phyloP scores from a whole-genome alignment of 1,284 basidiomycete species.

The Cronartium ribicola region DNA sequence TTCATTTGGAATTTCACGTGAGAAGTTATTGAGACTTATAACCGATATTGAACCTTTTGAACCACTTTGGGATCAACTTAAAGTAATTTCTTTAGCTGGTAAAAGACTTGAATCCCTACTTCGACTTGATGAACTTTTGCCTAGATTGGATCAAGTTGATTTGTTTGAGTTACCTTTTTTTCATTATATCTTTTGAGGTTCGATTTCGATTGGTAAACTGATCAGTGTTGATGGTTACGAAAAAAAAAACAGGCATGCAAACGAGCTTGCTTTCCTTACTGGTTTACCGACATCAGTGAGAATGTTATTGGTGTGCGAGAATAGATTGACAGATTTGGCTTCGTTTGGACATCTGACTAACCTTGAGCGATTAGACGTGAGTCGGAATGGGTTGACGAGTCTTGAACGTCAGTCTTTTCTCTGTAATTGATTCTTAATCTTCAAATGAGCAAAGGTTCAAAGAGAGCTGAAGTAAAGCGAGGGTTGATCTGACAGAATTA shows the following conservation, averaged over 20 bases:
- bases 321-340: slow-evolving; percentile 77
- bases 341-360: slow-evolving; percentile 82
- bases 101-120: slow-evolving; percentile 83
- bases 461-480: no score
- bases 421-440: slow-evolving; percentile 22
- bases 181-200: no score
- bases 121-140: slow-evolving; percentile 87
- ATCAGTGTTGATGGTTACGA: neutral
- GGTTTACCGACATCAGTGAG: slow-evolving; percentile 73
- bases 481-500: slow-evolving; percentile 64
- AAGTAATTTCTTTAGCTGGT: slow-evolving; percentile 69
- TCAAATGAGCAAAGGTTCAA: no score
- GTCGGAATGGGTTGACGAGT: slow-evolving; percentile 80
- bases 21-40: slow-evolving; percentile 82
- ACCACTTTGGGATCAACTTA: slow-evolving; percentile 83
- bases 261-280: slow-evolving; percentile 78
- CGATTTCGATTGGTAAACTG: neutral
- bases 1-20: slow-evolving; percentile 86
- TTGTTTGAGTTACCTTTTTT: slow-evolving; percentile 60
- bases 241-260: slow-evolving; percentile 52
- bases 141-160: slow-evolving; percentile 71
- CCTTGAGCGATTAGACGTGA: slow-evolving; percentile 84
- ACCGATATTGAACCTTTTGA: slow-evolving; percentile 94
- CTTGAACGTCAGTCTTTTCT: slow-evolving; percentile 65
- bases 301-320: slow-evolving; percentile 73